These are phyloP conservation scores for Thermothelomyces thermophilus DNA, from an alignment of 2,329 filamentous ascomycete genomes.

Conservation along the genomic window DNA sequence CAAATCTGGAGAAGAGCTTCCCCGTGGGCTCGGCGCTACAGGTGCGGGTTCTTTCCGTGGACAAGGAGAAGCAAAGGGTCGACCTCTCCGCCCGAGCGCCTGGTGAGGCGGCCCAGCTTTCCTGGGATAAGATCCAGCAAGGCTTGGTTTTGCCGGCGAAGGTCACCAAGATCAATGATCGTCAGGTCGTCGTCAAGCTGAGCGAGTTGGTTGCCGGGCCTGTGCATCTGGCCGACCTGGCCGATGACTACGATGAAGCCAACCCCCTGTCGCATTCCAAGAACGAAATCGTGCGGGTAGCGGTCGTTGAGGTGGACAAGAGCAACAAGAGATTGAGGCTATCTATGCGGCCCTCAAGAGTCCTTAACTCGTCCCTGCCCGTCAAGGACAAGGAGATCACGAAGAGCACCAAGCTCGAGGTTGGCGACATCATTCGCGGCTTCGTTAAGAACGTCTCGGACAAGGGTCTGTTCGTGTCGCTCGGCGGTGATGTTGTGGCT, in stretches of 20 bases:
- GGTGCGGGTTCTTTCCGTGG: conserved; percentile 69
- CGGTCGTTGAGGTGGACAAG: conserved; percentile 70
- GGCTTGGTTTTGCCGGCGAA: conserved; percentile 78
- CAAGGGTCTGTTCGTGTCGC: conserved; percentile 78
- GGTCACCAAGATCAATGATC: conserved; percentile 79
- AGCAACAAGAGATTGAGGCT: conserved; percentile 79
- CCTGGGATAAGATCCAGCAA: conserved; percentile 64
- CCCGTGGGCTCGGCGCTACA: conserved; percentile 83
- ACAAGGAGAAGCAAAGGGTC: conserved; percentile 65
- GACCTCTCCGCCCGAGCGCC: conserved; percentile 76
- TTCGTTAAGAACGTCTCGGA: conserved; percentile 88
- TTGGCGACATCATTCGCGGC: conserved; percentile 76
- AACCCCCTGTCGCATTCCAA: conserved; percentile 70
- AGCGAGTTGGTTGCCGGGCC: conserved; percentile 73
- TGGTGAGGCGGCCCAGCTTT: conserved; percentile 49
- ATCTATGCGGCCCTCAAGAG: conserved; percentile 78
- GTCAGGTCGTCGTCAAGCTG: conserved; percentile 77
- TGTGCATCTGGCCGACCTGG: conserved; percentile 74
- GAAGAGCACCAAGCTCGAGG: conserved; percentile 61
- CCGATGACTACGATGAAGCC: conserved; percentile 77
- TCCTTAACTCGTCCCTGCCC: conserved; percentile 76
- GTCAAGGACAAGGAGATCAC: conserved; percentile 77
- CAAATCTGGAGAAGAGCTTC: conserved; percentile 71
- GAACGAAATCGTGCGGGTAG: conserved; percentile 84
- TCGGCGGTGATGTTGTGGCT: conserved; percentile 75